Conservation (phyloP, 176 grass and related monocot species). For the Metroxylon sagu region DNA sequence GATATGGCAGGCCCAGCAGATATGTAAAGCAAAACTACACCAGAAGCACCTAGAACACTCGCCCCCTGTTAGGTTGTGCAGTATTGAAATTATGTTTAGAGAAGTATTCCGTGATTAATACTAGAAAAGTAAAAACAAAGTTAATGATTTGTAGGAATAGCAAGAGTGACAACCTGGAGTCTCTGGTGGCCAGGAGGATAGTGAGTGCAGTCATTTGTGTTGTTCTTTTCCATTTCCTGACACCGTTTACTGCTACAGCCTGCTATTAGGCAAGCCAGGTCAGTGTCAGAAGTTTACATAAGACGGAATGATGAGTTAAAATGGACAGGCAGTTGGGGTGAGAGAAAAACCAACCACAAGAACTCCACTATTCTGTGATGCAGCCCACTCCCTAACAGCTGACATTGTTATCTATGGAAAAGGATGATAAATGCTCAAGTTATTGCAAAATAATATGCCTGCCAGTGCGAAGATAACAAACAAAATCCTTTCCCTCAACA, state of each 20-base stretch:
- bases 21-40: constrained; percentile 69
- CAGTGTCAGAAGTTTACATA: background rate
- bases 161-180: constrained; percentile 41
- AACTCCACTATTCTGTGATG: constrained; percentile 83
- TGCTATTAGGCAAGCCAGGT: constrained; percentile 10
- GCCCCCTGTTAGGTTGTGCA: constrained; percentile 45
- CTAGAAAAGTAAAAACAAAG: background rate
- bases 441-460: background rate
- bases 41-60: constrained; percentile 37
- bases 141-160: background rate
- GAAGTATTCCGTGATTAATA: background rate
- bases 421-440: constrained; percentile 1
- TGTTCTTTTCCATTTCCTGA: constrained; percentile 94
- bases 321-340: background rate
- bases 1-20: constrained; percentile 86
- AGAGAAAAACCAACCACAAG: constrained; percentile 53
- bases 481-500: no score
- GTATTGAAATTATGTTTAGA: background rate
- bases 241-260: constrained; percentile 92
- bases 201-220: constrained; percentile 84
- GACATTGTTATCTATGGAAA: constrained; percentile 93
- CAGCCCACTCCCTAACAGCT: constrained; percentile 94
- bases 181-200: constrained; percentile 79
- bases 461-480: no score
- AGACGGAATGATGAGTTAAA: background rate